Conservation (phyloP, 2,329 filamentous ascomycete species). For the Tolypocladium sp. region DNA sequence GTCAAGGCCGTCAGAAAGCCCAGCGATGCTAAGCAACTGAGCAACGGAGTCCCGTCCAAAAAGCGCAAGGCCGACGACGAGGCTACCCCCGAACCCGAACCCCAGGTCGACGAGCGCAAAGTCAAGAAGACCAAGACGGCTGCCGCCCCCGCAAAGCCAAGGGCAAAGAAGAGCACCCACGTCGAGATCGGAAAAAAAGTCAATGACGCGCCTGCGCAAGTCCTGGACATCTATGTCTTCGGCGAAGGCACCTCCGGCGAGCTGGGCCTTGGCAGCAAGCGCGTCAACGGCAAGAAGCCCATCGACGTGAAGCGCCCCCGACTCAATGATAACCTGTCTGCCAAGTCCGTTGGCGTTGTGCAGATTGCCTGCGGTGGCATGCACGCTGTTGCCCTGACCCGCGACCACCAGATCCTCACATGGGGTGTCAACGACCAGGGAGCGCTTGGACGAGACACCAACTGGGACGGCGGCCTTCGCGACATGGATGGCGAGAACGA, state of each 20-base stretch:
- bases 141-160: conserved; percentile 11
- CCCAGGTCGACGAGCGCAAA: conserved; percentile 25
- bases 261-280: conserved; percentile 65
- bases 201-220: conserved; percentile 40
- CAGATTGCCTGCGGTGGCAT: conserved; percentile 73
- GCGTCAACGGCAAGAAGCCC: conserved; percentile 47
- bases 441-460: conserved; percentile 67
- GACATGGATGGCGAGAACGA: conserved; percentile 45
- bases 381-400: conserved; percentile 69
- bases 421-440: conserved; percentile 87
- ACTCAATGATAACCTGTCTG: conserved; percentile 58
- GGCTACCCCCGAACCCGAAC: conserved; percentile 4
- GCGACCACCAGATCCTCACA: conserved; percentile 72
- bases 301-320: conserved; percentile 75
- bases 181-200: conserved; percentile 2
- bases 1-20: conserved; percentile 14
- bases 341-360: conserved; percentile 62
- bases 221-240: conserved; percentile 69
- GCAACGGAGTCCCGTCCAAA: conserved; percentile 12
- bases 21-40: conserved; percentile 11
- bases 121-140: conserved; percentile 48
- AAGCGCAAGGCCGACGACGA: conserved; percentile 13
- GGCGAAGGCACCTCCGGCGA: conserved; percentile 75
- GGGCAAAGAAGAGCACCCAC: neutral
- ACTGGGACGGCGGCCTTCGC: conserved; percentile 54